These are phyloP conservation scores for Alternaria sp. DNA, from an alignment of 2,329 filamentous ascomycete genomes.

Conservation along the genomic window DNA sequence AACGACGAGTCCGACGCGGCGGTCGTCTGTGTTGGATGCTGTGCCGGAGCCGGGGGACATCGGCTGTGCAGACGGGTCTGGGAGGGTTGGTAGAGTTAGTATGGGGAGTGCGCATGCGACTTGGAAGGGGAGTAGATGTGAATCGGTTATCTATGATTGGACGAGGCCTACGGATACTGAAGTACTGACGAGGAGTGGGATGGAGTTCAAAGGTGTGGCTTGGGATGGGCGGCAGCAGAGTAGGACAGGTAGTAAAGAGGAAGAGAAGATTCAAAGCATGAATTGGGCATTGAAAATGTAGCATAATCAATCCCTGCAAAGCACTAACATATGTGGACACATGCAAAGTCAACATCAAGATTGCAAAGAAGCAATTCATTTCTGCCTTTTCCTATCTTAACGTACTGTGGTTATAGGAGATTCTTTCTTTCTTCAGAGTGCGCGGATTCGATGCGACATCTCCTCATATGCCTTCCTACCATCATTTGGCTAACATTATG, in stretches of 20 bases:
- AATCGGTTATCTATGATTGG: constrained; percentile 8
- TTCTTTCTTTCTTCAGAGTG: constrained; percentile 6
- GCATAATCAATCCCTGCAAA: neutral
- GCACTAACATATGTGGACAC: neutral
- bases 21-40: constrained; percentile 12
- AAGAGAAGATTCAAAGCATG: neutral
- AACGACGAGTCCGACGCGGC: neutral
- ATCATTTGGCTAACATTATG: constrained; percentile 7
- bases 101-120: neutral
- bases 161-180: neutral
- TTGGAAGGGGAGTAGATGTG: constrained; percentile 1
- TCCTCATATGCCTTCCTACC: constrained; percentile 1
- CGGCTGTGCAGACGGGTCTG: no score
- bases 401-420: constrained; percentile 13
- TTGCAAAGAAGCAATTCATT: constrained; percentile 18
- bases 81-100: neutral
- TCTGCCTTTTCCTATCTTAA: constrained; percentile 12
- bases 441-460: constrained; percentile 2
- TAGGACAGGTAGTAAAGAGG: neutral
- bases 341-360: neutral
- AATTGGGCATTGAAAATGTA: constrained; percentile 1
- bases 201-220: neutral
- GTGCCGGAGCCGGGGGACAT: constrained; percentile 17
- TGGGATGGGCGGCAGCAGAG: neutral
- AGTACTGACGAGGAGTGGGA: neutral